These are phyloP conservation scores for Phytophthora cryptogea DNA, from an alignment of 352 stramenopile genomes.

Conservation along the genomic window DNA sequence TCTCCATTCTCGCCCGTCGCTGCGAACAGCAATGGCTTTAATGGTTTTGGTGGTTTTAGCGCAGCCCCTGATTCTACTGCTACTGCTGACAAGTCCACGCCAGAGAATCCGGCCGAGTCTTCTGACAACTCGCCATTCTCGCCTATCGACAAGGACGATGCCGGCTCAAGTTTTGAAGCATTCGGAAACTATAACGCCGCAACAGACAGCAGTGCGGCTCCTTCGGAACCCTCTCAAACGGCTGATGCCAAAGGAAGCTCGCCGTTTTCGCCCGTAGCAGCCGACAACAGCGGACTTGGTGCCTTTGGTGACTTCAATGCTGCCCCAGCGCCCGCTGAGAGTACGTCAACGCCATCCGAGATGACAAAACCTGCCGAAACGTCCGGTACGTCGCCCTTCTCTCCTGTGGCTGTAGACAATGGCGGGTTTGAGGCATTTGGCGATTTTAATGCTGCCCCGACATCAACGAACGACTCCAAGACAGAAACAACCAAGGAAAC, in stretches of 20 bases:
- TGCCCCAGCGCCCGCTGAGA: conserved; percentile 11
- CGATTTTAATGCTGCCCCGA: conserved; percentile 26
- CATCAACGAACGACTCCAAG: conserved; percentile 4
- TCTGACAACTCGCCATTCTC: conserved; percentile 21
- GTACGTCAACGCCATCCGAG: neutral
- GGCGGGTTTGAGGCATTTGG: conserved; percentile 27
- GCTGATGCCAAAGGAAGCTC: conserved; percentile 16
- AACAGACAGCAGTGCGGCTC: conserved; percentile 1
- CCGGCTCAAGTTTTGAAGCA: conserved; percentile 11
- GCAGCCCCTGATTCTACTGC: conserved; percentile 12
- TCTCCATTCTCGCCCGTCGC: conserved; percentile 30
- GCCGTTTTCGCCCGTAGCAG: conserved; percentile 18
- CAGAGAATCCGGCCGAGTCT: conserved; percentile 6
- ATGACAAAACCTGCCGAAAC: conserved; percentile 1
- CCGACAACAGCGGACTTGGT: conserved; percentile 13
- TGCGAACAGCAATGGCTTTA: conserved; percentile 17
- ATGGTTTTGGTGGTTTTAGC: conserved; percentile 37
- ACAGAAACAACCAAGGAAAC: conserved; percentile 15
- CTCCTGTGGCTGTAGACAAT: conserved; percentile 11
- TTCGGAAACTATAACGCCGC: conserved; percentile 24
- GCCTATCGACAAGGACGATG: conserved; percentile 8
- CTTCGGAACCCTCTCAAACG: conserved; percentile 2
- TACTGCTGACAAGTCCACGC: neutral
- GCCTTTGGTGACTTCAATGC: conserved; percentile 22
- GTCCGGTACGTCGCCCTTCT: conserved; percentile 17